Evolutionary conservation across 2,329 filamentous ascomycete genomes (phyloP).

Genomic region (Leptodontidium sp.): DNA sequence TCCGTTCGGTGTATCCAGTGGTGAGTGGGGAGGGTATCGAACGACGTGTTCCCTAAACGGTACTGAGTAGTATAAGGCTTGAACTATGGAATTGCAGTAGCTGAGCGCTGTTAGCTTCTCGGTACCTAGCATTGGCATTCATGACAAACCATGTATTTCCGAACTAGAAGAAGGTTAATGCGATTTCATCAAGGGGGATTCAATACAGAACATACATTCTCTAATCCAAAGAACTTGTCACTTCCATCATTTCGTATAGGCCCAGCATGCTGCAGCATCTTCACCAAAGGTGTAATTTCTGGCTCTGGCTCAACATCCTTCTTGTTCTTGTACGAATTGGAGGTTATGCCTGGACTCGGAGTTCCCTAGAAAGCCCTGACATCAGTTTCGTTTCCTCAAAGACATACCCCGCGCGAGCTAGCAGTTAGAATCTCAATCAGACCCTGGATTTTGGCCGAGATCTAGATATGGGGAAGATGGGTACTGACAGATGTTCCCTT

Average conservation of each 20-base stretch:
- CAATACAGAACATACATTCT: conserved; percentile 76
- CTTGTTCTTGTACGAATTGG: conserved; percentile 41
- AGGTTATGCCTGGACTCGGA: conserved; percentile 36
- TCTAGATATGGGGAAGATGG: conserved; percentile 7
- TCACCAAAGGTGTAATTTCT: conserved; percentile 70
- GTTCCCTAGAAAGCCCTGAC: conserved; percentile 28
- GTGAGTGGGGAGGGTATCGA: conserved; percentile 81
- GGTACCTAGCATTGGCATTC: not conserved
- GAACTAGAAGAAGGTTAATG: conserved; percentile 67
- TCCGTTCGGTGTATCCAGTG: conserved; percentile 73
- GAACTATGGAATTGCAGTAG: conserved; percentile 98
- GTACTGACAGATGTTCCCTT: conserved; percentile 63
- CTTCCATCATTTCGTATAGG: conserved; percentile 86
- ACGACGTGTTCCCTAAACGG: conserved; percentile 94
- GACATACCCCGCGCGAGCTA: conserved; percentile 3
- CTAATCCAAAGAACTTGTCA: conserved; percentile 97
- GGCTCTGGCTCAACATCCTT: conserved; percentile 48
- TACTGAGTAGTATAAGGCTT: conserved; percentile 95
- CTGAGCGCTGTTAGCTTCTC: conserved; percentile 58
- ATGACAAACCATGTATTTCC: conserved; percentile 88
- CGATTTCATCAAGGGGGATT: not conserved
- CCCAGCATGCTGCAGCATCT: conserved; percentile 84
- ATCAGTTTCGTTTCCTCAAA: conserved; percentile 32
- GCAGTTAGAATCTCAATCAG: not conserved
- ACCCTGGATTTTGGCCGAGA: not conserved